phyloP scores from a whole-genome alignment of 2,329 filamentous ascomycete genomes.

The Paraphoma chrysanthemicola region DNA sequence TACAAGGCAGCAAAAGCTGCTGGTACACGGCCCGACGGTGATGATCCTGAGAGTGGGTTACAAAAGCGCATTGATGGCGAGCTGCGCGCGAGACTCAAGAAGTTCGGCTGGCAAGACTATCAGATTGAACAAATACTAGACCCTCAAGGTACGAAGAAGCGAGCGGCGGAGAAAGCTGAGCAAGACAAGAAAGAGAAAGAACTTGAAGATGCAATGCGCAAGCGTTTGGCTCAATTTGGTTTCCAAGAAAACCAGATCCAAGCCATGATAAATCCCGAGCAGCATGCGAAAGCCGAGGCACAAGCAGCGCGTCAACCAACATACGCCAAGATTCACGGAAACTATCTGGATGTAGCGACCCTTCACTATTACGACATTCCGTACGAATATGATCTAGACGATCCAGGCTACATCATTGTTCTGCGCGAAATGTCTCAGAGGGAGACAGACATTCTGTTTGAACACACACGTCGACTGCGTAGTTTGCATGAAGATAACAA shows the following conservation, averaged over 20 bases:
- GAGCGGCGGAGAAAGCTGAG: too few species aligned
- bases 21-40: too few species aligned
- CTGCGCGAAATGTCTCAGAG: slow-evolving; percentile 44
- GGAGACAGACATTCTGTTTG: slow-evolving; percentile 58
- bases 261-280: neutral
- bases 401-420: slow-evolving; percentile 58
- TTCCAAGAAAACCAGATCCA: neutral
- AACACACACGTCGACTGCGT: slow-evolving; percentile 56
- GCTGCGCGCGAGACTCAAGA: too few species aligned
- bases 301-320: neutral
- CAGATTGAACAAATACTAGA: too few species aligned
- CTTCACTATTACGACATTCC: slow-evolving; percentile 56
- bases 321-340: slow-evolving; percentile 51
- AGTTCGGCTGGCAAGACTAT: too few species aligned
- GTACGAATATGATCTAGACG: slow-evolving; percentile 53
- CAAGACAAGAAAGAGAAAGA: neutral
- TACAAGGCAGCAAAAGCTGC: too few species aligned
- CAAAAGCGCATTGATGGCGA: too few species aligned
- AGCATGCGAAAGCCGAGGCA: neutral
- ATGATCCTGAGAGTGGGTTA: too few species aligned
- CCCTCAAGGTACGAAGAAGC: too few species aligned
- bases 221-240: neutral
- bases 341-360: slow-evolving; percentile 55
- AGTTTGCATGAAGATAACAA: neutral
- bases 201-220: neutral